phyloP scores from a whole-genome alignment of 2,329 filamentous ascomycete species.

The Seiridium unicorne region DNA sequence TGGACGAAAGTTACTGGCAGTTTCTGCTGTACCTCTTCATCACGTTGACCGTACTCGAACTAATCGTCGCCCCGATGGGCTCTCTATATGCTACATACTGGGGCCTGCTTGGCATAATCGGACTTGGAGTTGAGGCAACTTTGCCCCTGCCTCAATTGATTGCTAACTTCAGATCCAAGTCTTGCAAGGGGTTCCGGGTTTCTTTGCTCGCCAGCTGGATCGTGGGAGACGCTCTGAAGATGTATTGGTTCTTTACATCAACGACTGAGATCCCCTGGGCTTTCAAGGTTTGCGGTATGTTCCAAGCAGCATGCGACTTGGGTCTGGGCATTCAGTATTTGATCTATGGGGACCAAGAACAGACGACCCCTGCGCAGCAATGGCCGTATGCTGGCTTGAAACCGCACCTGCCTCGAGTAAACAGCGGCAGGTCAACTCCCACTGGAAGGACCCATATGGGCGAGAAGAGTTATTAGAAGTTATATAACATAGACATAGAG shows the following conservation, averaged over 20 bases:
- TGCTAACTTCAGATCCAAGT: slow-evolving; percentile 64
- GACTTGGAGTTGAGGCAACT: slow-evolving; percentile 76
- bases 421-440: slow-evolving; percentile 35
- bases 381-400: slow-evolving; percentile 27
- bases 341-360: slow-evolving; percentile 59
- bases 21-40: slow-evolving; percentile 69
- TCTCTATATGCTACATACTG: slow-evolving; percentile 66
- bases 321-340: slow-evolving; percentile 74
- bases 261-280: slow-evolving; percentile 69
- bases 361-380: slow-evolving; percentile 21
- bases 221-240: slow-evolving; percentile 79
- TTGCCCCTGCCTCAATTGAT: slow-evolving; percentile 78
- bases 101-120: slow-evolving; percentile 67
- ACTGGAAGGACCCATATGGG: slow-evolving; percentile 36
- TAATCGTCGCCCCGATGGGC: slow-evolving; percentile 61
- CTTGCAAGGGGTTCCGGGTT: slow-evolving; percentile 75
- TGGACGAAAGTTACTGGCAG: slow-evolving; percentile 65
- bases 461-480: slow-evolving; percentile 25
- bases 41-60: slow-evolving; percentile 59
- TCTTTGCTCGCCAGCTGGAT: slow-evolving; percentile 79
- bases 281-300: slow-evolving; percentile 80
- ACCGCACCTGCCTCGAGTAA: slow-evolving; percentile 24
- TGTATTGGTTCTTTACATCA: slow-evolving; percentile 80
- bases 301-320: slow-evolving; percentile 75
- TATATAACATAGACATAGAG: not conserved